These are phyloP conservation scores for Coniochaeta sp. DNA, from an alignment of 2,329 filamentous ascomycete species.

Conservation along the genomic window DNA sequence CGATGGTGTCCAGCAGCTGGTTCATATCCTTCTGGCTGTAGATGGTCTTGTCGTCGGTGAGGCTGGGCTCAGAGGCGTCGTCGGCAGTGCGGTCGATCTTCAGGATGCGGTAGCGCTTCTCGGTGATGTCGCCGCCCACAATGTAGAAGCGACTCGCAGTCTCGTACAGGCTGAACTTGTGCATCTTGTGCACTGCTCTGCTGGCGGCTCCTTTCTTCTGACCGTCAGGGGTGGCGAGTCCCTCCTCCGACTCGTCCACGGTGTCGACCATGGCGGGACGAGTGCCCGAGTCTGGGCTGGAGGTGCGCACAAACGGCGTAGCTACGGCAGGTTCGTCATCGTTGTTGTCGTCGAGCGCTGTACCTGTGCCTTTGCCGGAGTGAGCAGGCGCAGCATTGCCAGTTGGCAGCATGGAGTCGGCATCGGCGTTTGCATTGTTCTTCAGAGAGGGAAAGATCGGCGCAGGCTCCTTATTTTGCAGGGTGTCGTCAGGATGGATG, in stretches of 20 bases:
- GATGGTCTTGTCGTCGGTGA: conserved; percentile 90
- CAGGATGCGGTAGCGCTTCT: conserved; percentile 80
- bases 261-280: conserved; percentile 13
- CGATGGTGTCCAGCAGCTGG: conserved; percentile 85
- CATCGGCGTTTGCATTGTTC: conserved; percentile 31
- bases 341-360: conserved; percentile 38
- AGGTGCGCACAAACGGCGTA: conserved; percentile 47
- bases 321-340: conserved; percentile 52
- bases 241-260: conserved; percentile 20
- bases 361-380: too few species aligned
- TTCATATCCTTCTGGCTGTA: conserved; percentile 92
- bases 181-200: conserved; percentile 61
- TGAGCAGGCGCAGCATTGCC: conserved; percentile 5
- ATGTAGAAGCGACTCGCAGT: conserved; percentile 91
- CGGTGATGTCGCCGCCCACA: conserved; percentile 84
- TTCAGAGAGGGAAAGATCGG: conserved; percentile 31
- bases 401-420: conserved; percentile 20
- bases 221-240: conserved; percentile 20
- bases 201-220: conserved; percentile 9
- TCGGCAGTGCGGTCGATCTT: conserved; percentile 91
- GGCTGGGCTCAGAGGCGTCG: conserved; percentile 61
- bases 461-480: neutral
- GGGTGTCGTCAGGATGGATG: neutral
- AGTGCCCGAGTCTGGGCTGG: conserved; percentile 38
- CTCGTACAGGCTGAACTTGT: conserved; percentile 97